These are phyloP conservation scores for Mucor indicus DNA, from an alignment of 371 early-diverging fungal species.

Conservation along the genomic window DNA sequence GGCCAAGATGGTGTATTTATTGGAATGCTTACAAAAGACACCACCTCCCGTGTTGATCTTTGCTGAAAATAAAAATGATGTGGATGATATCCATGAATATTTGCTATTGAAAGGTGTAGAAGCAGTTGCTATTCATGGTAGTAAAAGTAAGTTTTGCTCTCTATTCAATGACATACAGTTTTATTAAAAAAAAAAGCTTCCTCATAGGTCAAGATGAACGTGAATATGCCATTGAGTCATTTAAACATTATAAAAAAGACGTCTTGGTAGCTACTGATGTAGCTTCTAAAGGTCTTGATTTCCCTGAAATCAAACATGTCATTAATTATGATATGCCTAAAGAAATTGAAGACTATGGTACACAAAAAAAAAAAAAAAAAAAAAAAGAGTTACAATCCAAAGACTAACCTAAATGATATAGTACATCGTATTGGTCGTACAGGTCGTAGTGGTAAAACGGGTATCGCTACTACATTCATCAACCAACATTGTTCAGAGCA, in stretches of 20 bases:
- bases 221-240: constrained; percentile 77
- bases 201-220: constrained; percentile 73
- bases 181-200: too few species aligned
- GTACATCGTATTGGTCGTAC: constrained; percentile 98
- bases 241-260: constrained; percentile 80
- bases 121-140: constrained; percentile 92
- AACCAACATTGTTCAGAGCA: constrained; percentile 83
- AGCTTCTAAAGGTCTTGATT: constrained; percentile 91
- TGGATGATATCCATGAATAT: constrained; percentile 98
- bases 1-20: constrained; percentile 85
- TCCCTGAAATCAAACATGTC: constrained; percentile 89
- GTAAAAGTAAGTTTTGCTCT: constrained; percentile 68
- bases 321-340: constrained; percentile 97
- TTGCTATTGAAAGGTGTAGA: constrained; percentile 92
- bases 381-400: neutral
- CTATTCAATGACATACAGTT: neutral
- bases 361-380: neutral
- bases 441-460: constrained; percentile 97
- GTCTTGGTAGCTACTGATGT: constrained; percentile 94
- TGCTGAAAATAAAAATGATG: constrained; percentile 98
- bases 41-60: constrained; percentile 96
- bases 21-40: constrained; percentile 92
- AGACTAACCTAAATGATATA: neutral
- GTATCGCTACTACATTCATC: constrained; percentile 96
- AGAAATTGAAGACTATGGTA: constrained; percentile 94